Evolutionary conservation across 805 yeast species (phyloP).

Genomic region (Yarrowia deformans): DNA sequence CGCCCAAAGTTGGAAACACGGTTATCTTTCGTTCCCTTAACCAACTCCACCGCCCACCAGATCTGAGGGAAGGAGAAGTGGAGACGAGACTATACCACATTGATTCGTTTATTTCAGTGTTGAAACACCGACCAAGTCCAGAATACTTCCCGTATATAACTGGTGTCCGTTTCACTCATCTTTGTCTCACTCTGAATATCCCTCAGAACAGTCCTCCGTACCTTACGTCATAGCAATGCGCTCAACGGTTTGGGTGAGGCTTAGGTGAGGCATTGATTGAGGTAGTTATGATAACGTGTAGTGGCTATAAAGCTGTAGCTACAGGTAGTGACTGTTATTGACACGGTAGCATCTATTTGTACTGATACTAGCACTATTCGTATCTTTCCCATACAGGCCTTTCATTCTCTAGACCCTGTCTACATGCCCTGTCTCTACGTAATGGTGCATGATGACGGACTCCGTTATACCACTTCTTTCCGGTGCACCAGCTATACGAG

Average conservation of each 20-base stretch:
- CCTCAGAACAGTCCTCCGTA: background rate
- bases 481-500: background rate
- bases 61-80: background rate
- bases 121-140: no score
- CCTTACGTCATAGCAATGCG: background rate
- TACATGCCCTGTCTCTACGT: background rate
- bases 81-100: background rate
- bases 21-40: slow-evolving; percentile 1
- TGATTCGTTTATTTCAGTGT: no score
- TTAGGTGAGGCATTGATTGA: no score
- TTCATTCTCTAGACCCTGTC: background rate
- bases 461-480: slow-evolving; percentile 9
- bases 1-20: background rate
- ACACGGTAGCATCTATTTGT: no score
- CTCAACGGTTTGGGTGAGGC: background rate
- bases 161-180: no score
- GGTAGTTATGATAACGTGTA: no score
- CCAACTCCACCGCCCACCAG: slow-evolving; percentile 9
- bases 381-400: background rate
- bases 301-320: no score
- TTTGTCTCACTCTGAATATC: background rate
- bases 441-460: slow-evolving; percentile 1
- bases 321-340: no score
- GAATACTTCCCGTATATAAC: no score
- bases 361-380: no score